Evolutionary conservation across 306 rosid species (phyloP), one percentile per base, ranked within the genome.

Genomic region (Parietaria judaica): DNA sequence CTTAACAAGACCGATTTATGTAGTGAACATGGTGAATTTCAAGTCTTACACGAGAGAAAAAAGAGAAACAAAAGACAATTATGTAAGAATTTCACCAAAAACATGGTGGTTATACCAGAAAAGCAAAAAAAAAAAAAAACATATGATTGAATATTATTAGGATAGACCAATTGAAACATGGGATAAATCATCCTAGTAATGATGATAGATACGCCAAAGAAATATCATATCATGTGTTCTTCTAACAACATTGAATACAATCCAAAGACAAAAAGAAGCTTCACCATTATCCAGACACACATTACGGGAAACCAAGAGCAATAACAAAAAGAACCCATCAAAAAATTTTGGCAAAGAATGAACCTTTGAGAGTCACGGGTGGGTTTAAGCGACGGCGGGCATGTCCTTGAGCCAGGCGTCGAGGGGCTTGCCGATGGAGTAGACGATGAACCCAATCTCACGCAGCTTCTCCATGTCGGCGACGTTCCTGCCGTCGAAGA

Each of bases 331-430:
- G 63, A 70, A 80, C 44, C 67, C 59, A 17, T 56, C 54, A 51
- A 56, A 45, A 12, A 78, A 59, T 47, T 72, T 60, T 68, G 52
- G 71, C 72, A 70, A 72, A 79, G 84, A 86, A 81, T 81, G 55
- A 50, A 80, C 76, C 68, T 63, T 63, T 70, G 57, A 41, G 72
- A 59, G 46, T 55, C 61, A 12, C 31, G 57, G 73, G 7, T 58
- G 56, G 41, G 65, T 41, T 8, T 71, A 90, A 23, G 94, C 97
- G 67, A 90, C 78, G 15, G 97, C 90, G 3, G 97, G 97, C 90
- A 90, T 72, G 85, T 90, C 97, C 75, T 83, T 90, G 58, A 90
- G 81, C 97, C 97, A 90, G 39, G 84, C 75, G 66, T 90, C 97
- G 16, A 90, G 69, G 63, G 95, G 97, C 82, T 86, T 90, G 47